Conservation (phyloP, 139 green algal species). For the Micromonas commoda region DNA sequence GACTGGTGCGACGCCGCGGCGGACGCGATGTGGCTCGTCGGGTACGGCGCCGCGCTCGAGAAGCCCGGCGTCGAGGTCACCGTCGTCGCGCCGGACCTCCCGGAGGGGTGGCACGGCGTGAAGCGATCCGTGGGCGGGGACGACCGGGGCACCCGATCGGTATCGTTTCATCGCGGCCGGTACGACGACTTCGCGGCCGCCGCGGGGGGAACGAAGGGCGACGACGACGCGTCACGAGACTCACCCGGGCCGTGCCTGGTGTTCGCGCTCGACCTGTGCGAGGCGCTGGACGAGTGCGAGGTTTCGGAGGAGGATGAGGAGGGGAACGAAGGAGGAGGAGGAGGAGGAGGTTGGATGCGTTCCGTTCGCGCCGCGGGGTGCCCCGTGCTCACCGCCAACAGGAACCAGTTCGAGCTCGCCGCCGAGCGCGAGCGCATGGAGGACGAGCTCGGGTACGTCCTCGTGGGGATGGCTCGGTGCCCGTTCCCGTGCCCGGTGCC, state of each 20-base stretch:
- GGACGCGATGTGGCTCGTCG: neutral
- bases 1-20: neutral
- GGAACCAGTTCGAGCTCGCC: neutral
- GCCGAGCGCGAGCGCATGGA: neutral
- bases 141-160: too few species aligned
- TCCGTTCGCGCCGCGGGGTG: neutral
- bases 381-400: neutral
- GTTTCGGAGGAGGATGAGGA: neutral
- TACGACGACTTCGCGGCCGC: too few species aligned
- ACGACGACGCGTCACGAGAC: too few species aligned
- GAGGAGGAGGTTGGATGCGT: neutral
- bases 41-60: neutral
- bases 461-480: neutral
- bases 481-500: neutral
- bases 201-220: neutral
- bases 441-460: neutral
- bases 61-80: neutral
- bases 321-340: neutral
- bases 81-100: neutral
- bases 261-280: neutral
- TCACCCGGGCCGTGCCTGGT: neutral
- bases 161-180: too few species aligned
- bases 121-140: neutral
- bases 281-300: neutral
- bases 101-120: neutral